Conservation (phyloP, 2,329 filamentous ascomycete genomes). For the Talaromyces sp. region DNA sequence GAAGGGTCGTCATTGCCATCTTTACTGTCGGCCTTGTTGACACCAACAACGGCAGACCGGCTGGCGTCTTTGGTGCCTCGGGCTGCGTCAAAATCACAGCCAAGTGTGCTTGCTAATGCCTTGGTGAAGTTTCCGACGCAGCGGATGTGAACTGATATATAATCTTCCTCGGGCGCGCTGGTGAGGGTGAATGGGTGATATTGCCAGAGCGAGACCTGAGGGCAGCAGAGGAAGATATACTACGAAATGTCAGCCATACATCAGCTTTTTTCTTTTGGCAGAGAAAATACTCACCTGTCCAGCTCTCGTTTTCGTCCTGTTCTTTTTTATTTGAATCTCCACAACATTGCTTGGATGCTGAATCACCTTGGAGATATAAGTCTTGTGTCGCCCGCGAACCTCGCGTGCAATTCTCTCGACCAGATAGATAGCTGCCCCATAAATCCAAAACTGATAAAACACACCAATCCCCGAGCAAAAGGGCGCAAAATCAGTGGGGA, state of each 20-base stretch:
- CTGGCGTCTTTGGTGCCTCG: conserved; percentile 21
- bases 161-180: conserved; percentile 82
- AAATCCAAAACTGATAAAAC: conserved; percentile 89
- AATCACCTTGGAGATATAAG: conserved; percentile 81
- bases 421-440: conserved; percentile 73
- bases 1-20: conserved; percentile 54
- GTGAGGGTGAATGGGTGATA: conserved; percentile 85
- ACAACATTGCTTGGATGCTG: conserved; percentile 85
- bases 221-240: conserved; percentile 87
- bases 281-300: conserved; percentile 50
- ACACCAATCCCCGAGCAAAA: conserved; percentile 67
- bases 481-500: conserved; percentile 73
- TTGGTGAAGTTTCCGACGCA: conserved; percentile 78
- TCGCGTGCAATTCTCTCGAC: conserved; percentile 74
- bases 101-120: conserved; percentile 62
- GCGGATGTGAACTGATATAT: conserved; percentile 81
- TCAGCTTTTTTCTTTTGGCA: neutral
- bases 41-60: conserved; percentile 62
- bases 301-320: conserved; percentile 72
- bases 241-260: conserved; percentile 16
- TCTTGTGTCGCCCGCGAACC: conserved; percentile 73
- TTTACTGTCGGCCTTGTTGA: conserved; percentile 50
- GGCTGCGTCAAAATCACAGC: conserved; percentile 63
- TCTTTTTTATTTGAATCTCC: conserved; percentile 90
- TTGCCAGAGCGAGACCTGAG: conserved; percentile 80